Percentiles rank a stretch among this genome's conserved stretches.
Conservation (phyloP, 306 rosid genomes). For the Trichosanthes truncata region DNA sequence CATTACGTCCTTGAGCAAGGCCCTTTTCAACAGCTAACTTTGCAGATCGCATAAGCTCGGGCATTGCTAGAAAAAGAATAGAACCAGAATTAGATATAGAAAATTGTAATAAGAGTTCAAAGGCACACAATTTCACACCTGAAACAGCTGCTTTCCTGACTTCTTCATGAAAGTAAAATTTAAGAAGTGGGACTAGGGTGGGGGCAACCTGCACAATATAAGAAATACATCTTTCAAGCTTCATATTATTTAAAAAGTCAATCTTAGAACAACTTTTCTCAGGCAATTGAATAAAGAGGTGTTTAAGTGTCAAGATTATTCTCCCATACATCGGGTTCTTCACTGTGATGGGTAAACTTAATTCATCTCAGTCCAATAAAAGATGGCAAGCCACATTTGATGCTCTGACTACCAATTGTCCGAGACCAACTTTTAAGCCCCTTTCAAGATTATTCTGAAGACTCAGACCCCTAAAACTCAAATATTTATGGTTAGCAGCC, state of each 20-base stretch:
- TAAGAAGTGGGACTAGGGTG: slow-evolving; percentile 86
- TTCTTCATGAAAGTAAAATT: slow-evolving; percentile 96
- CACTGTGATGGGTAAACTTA: not conserved
- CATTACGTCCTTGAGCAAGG: slow-evolving; percentile 83
- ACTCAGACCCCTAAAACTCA: not conserved
- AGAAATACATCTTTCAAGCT: slow-evolving; percentile 6
- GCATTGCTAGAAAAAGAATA: slow-evolving; percentile 60
- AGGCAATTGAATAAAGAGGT: not conserved
- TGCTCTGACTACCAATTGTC: not conserved
- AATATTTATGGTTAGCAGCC: not conserved
- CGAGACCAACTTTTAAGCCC: not conserved
- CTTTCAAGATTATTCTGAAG: not conserved
- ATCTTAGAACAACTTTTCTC: not conserved
- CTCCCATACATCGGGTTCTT: not conserved
- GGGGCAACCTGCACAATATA: slow-evolving; percentile 67
- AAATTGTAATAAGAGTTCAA: slow-evolving; percentile 5
- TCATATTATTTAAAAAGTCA: not conserved
- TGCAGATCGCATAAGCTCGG: slow-evolving; percentile 88
- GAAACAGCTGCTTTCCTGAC: slow-evolving; percentile 99
- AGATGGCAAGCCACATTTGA: not conserved
- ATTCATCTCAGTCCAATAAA: not conserved
- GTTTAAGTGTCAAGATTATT: not conserved
- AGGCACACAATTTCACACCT: slow-evolving; percentile 32
- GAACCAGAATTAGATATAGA: not conserved
- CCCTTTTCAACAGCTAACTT: slow-evolving; percentile 95